Base-by-base conservation (phyloP, 352 stramenopile genomes). In the Elongisporangium prolatum region DNA sequence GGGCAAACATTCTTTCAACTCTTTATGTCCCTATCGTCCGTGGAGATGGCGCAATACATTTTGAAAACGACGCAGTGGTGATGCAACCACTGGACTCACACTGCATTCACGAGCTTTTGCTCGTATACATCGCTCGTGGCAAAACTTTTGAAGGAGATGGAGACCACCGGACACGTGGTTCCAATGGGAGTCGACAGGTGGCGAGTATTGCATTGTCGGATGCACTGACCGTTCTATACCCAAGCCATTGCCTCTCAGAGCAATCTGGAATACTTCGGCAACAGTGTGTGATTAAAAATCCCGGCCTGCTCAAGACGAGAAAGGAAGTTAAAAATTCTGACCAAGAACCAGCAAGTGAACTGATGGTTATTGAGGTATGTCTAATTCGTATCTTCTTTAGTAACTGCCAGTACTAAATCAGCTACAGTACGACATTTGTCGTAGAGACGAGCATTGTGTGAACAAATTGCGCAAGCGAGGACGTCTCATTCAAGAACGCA, bases 211-310 rank as follows among this genome's bases (percentile, higher is more conserved):
- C 61, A 3, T 37, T 51, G 4, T 64, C 61, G 7, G 61, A 68
- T 16, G 40, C 61, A 16, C 52, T 68, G 34, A 59, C 56, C 0
- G 18, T n/a, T 6, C 20, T 68, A n/a, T 48, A 57, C n/a, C 61
- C 61, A 44, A 48, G 28, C 17, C 17, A 52, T 21, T 11, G 21
- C 24, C 5, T 25, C 0, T 6, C n/a, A 18, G 13, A 34, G 22
- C 2, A 14, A n/a, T 49, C 38, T 11, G 11, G 47, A 13, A 10
- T 13, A 2, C 34, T 17, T 21, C 20, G 49, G 2, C 24, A 60
- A 17, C 57, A 61, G 10, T 65, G 61, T 16, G 50, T 49, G 18
- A 64, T 68, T 44, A 64, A 56, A 24, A 49, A 64, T 24, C 57
- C 61, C 34, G 48, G 61, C 2, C 28, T 40, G 3, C 38, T 68